Percentiles rank a stretch among this genome's conserved stretches.
Conservation (phyloP, 768 basidiomycete genomes). For the Phallus indusiatus region DNA sequence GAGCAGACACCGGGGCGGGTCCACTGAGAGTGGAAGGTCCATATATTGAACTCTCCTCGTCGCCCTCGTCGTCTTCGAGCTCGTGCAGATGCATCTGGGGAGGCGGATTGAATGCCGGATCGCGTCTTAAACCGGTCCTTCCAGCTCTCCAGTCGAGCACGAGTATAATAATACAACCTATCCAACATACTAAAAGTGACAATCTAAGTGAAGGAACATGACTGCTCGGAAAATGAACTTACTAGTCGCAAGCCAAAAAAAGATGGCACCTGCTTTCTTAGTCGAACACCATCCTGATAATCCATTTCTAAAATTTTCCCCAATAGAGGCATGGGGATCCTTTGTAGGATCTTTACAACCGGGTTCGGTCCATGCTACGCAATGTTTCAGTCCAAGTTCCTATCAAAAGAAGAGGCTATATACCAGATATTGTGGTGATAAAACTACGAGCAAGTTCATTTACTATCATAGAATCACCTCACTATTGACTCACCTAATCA, state of each 20-base stretch:
- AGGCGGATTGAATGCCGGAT: constrained; percentile 71
- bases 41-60: constrained; percentile 12
- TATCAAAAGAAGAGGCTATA: background rate
- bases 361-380: constrained; percentile 75
- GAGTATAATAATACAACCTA: constrained; percentile 53
- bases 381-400: background rate
- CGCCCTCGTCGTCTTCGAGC: constrained; percentile 16
- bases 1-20: background rate
- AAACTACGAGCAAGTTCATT: constrained; percentile 12
- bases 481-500: constrained; percentile 58
- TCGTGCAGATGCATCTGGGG: constrained; percentile 13
- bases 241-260: constrained; percentile 85
- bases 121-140: constrained; percentile 42
- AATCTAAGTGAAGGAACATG: background rate
- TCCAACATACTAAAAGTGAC: constrained; percentile 58
- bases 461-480: background rate
- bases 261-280: constrained; percentile 83
- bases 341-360: constrained; percentile 81
- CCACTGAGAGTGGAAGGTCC: background rate
- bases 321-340: constrained; percentile 63
- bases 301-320: constrained; percentile 49
- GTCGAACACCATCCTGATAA: constrained; percentile 82
- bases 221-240: constrained; percentile 17
- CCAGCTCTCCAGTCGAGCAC: constrained; percentile 73
- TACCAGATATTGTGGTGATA: constrained; percentile 17